Conservation (phyloP, 306 rosid genomes). For the Vigna trinervia region DNA sequence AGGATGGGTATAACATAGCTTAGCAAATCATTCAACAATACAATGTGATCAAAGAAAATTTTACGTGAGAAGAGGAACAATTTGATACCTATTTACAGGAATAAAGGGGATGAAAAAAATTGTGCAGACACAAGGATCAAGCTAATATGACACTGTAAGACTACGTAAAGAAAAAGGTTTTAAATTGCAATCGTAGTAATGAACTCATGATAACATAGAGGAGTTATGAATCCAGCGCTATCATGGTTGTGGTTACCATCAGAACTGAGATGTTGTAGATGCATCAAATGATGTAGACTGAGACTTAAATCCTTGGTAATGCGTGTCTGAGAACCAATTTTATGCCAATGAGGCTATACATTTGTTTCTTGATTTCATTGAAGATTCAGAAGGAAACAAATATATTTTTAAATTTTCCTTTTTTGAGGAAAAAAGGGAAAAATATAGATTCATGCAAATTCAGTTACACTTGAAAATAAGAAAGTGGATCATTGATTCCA, state of each 20-base stretch:
- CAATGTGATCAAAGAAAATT: not conserved
- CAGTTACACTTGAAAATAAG: not conserved
- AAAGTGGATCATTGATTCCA: not conserved
- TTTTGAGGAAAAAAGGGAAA: not conserved
- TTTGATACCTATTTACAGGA: not conserved
- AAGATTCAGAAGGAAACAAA: constrained; percentile 1
- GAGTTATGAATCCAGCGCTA: not conserved
- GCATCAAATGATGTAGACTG: not conserved
- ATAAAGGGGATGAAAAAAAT: not conserved
- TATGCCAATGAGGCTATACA: not conserved
- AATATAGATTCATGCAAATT: not conserved
- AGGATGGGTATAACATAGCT: not conserved
- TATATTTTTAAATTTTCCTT: not conserved
- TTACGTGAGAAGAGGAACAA: not conserved
- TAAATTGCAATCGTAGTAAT: not conserved
- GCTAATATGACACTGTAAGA: not conserved
- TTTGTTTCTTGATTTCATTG: not conserved
- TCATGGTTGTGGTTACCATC: not conserved
- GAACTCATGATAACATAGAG: not conserved
- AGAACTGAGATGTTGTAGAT: not conserved
- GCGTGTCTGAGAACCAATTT: not conserved
- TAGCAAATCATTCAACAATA: not conserved
- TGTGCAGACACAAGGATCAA: not conserved
- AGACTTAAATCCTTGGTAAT: not conserved
- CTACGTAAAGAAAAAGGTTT: not conserved